A percentile compares a stretch with the other conserved stretches of the same genome.
Conservation (phyloP, 1,284 basidiomycete genomes). For the Dichomitus squalens region DNA sequence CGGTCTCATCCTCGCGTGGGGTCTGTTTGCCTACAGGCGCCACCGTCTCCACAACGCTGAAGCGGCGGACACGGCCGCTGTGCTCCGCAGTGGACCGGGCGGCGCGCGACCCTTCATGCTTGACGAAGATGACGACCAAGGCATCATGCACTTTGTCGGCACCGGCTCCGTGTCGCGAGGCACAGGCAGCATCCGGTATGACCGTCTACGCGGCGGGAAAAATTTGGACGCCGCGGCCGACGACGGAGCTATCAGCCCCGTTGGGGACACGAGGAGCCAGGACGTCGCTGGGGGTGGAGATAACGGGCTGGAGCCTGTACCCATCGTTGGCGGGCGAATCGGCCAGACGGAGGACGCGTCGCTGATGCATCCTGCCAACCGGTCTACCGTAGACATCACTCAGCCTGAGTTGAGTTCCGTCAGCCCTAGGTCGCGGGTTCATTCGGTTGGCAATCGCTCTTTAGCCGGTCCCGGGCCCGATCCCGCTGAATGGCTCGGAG, state of each 20-base stretch:
- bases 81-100: conserved; percentile 10
- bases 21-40: conserved; percentile 26
- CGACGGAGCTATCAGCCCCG: conserved; percentile 4
- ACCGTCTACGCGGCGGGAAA: conserved; percentile 20
- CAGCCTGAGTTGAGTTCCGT: not conserved
- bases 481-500: conserved; percentile 30
- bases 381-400: conserved; percentile 15
- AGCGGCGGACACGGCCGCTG: conserved; percentile 22
- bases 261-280: conserved; percentile 8
- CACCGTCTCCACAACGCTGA: conserved; percentile 24
- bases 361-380: conserved; percentile 22
- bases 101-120: conserved; percentile 18
- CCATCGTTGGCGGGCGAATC: conserved; percentile 7
- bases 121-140: conserved; percentile 24
- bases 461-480: conserved; percentile 16
- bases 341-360: conserved; percentile 15
- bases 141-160: conserved; percentile 12
- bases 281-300: conserved; percentile 9
- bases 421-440: not conserved
- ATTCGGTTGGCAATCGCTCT: not conserved
- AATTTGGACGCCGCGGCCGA: conserved; percentile 12
- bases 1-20: conserved; percentile 23
- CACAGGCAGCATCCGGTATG: conserved; percentile 11
- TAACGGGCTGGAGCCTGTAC: conserved; percentile 4
- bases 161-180: conserved; percentile 12